phyloP scores from a whole-genome alignment of 805 yeast genomes.

The Saturnispora besseyi region DNA sequence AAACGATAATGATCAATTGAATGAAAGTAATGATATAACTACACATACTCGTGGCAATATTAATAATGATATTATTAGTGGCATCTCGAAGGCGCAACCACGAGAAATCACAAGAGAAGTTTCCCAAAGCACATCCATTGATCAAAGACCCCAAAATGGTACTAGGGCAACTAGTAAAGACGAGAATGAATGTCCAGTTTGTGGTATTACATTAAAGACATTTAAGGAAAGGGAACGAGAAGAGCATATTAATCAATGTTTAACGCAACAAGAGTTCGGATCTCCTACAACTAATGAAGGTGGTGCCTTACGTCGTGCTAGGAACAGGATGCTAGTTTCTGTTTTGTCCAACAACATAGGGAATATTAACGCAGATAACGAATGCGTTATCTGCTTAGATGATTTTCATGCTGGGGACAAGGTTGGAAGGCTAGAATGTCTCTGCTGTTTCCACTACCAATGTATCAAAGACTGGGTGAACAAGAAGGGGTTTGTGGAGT shows the following conservation, averaged over 20 bases:
- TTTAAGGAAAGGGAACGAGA: slow-evolving; percentile 35
- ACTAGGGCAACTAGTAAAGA: slow-evolving; percentile 17
- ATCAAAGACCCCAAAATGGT: background rate
- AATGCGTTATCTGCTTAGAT: slow-evolving; percentile 92
- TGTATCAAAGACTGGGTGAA: slow-evolving; percentile 91
- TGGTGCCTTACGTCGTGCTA: slow-evolving; percentile 31
- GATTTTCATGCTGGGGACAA: slow-evolving; percentile 78
- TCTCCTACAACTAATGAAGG: slow-evolving; percentile 35
- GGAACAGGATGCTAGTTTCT: slow-evolving; percentile 83
- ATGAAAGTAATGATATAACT: background rate
- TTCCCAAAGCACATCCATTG: background rate
- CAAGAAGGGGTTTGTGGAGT: slow-evolving; percentile 74
- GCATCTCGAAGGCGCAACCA: slow-evolving; percentile 9
- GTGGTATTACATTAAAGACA: slow-evolving; percentile 24
- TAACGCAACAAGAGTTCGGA: slow-evolving; percentile 53
- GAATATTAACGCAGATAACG: slow-evolving; percentile 39
- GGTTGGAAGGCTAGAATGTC: slow-evolving; percentile 86
- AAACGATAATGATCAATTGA: background rate
- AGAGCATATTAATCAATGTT: slow-evolving; percentile 62
- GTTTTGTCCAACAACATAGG: slow-evolving; percentile 37
- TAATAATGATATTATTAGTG: background rate
- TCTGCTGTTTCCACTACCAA: slow-evolving; percentile 86
- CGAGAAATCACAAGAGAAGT: slow-evolving; percentile 12
- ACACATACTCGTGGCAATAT: background rate
- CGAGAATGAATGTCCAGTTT: slow-evolving; percentile 37